These are phyloP conservation scores for Plasmodium gaboni DNA, from an alignment of 169 alveolate species.

Conservation along the genomic window DNA sequence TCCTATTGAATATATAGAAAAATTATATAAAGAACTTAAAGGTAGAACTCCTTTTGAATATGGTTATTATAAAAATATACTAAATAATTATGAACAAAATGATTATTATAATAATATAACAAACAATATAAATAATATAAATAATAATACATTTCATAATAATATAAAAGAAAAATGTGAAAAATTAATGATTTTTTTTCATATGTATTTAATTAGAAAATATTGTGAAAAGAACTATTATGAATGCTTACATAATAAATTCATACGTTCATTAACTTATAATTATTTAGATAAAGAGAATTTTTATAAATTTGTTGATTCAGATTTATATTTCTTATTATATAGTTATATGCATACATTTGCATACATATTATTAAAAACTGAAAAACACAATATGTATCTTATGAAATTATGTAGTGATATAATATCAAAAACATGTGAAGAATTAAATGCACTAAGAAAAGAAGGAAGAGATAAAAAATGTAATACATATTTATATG, in stretches of 20 bases:
- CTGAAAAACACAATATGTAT: neutral
- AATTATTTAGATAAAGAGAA: constrained; percentile 1
- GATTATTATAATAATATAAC: constrained; percentile 8
- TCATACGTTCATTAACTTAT: constrained; percentile 11
- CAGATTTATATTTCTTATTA: constrained; percentile 15
- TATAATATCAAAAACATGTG: neutral
- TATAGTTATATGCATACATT: constrained; percentile 9
- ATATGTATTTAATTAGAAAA: constrained; percentile 49
- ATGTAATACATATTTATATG: neutral
- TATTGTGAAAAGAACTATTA: constrained; percentile 30
- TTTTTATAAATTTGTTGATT: neutral
- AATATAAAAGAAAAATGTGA: neutral
- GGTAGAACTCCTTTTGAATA: constrained; percentile 23
- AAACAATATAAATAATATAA: neutral
- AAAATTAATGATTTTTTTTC: constrained; percentile 18
- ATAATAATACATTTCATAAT: neutral
- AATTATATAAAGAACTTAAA: neutral
- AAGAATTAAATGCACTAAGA: constrained; percentile 7
- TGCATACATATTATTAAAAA: constrained; percentile 20
- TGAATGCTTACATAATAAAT: constrained; percentile 25
- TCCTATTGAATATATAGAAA: constrained; percentile 19
- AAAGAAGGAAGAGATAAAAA: neutral
- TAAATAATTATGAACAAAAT: constrained; percentile 27
- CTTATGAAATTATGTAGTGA: constrained; percentile 15
- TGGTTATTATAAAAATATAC: constrained; percentile 25